Evolutionary conservation across 2,329 filamentous ascomycete species (phyloP), one percentile per base, ranked within the genome.

Genomic region (Fusarium sp.): DNA sequence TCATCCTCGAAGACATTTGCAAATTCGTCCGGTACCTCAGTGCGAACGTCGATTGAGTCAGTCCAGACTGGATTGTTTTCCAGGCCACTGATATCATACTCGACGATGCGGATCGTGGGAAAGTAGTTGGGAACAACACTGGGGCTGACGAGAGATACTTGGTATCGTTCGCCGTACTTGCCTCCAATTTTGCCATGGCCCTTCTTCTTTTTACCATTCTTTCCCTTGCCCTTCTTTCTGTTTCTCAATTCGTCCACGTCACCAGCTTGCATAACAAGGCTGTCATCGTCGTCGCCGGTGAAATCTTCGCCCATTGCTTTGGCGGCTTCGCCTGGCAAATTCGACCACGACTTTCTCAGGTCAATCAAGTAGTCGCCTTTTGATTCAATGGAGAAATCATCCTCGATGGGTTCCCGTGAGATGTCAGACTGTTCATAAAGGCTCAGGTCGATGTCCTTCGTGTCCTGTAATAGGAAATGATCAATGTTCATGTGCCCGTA

Each of bases 401-500:
- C 84, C 14, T 85, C 83, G 76, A 84, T 81, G 3, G 73, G 62
- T 6, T 64, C 44, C 25, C 72, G 70, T 3, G 34, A 55, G 34
- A 74, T 64, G 22, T 75, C 61, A 11, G 45, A 45, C 15, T 71
- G 40, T n/a, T 79, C 73, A 4, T 79, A 56, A 74, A 45, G 80
- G 70, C 83, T 81, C 50, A 94, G 85, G 66, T 92, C 86, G 57
- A 98, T 86, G 1, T 97, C 88, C 43, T 92, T 86, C 61, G 90
- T 93, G 78, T 98, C 95, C 75, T 97, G 93, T 18, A 99, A 83
- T 77, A 98, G 88, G 80, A 99, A 99, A 79, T 99, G 96, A 75
- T 99, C 96, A 71, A 98, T 92, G 77, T 99, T 99, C 96, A 99
- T 98, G 79, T 99, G 96, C 3, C 95, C 96, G 77, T 92, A 99